Base-by-base conservation (phyloP, 2,329 filamentous ascomycete genomes). In the Colletotrichum sojae region DNA sequence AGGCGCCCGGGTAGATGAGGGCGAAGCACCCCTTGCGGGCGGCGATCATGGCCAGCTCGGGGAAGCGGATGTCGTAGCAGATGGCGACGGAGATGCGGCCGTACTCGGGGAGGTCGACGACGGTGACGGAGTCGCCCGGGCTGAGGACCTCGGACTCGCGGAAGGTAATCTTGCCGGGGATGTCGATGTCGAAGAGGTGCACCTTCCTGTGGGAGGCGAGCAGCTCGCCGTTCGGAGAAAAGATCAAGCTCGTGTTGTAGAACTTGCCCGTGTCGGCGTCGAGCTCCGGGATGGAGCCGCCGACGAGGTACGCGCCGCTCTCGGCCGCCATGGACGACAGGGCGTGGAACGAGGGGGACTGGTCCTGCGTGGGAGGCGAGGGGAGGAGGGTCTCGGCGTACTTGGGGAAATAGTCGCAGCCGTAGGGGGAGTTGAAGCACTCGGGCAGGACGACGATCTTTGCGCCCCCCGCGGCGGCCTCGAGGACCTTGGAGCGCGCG, bases 341-440 rank as follows among this genome's bases (percentile, higher is more conserved):
- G 6, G 94, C 93, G 79, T 97, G 92, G 86, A 91, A 98, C 63
- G 93, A 94, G 0, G 95, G 95, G 5, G 93, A 92, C 75, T 92
- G 89, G 53, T 89, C 87, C 70, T 84, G 78, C 4, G 90, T 84
- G 0, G 94, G 94, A 31, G 94, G 93, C 3, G 90, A 91, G 1
- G 94, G 94, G 56, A 84, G 82, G n/a, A 98, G 90, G 1, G 90
- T 91, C 82, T 99, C 96, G 73, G 96, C 95, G 80, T 98, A 98
- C 70, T 91, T 89, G 62, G 95, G 92, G 83, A 99, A 99, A 85
- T 91, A 95, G 77, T 94, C 81, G 73, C 91, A 94, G 73, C 96
- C 96, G 82, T 99, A 99, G 9, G 96, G 96, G 49, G 93, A 97
- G 85, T 99, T 99, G 90, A 99, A 99, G 86, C 96, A 99, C 84